Evolutionary conservation across 148 eudicot species (phyloP), one percentile per base, ranked within the genome.

Genomic region (Camellia granthamiana): DNA sequence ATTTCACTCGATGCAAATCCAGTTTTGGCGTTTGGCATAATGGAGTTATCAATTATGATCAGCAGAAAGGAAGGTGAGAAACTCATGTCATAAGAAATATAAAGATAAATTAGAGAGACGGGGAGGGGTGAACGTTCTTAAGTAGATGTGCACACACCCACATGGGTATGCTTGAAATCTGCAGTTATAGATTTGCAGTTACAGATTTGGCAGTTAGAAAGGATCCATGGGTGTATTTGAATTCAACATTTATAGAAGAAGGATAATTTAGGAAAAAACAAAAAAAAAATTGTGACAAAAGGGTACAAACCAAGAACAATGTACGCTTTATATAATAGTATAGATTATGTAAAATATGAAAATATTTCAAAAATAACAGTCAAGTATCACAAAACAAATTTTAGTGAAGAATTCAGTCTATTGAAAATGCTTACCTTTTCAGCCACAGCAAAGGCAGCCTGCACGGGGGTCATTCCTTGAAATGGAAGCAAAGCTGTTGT

Each of bases 401-500:
- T 46, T 13, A 13, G 11, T 43, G 38, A 77, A 61, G 6, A 76
- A 46, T n/a, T 14, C 43, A 3, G 70, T 67, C 5, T 10, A 44
- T 18, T 49, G 62, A 80, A 72, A 62, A 60, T 62, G 21, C 78
- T 75, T 75, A 95, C 99, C 98, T 96, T 96, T 46, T 93, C 97
- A 47, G 98, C 90, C 49, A 93, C 97, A 7, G 98, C 98, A 77
- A 95, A 95, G 49, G 98, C 97, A 86, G 98, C 98, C 78, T 95
- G 98, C 12, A 95, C 97, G 46, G 98, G 98, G 79, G 98, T 95
- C 98, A 95, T 95, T 75, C 98, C 98, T 84, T 95, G 97, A 72
- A 95, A 95, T 19, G 98, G 98, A 76, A 95, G 93, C 91, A 95
- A 85, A 79, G 96, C 93, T 55, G 98, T 95, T 46, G 97, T 93